Evolutionary conservation across 2,329 filamentous ascomycete genomes (phyloP).

Genomic region (Cercospora sp.): DNA sequence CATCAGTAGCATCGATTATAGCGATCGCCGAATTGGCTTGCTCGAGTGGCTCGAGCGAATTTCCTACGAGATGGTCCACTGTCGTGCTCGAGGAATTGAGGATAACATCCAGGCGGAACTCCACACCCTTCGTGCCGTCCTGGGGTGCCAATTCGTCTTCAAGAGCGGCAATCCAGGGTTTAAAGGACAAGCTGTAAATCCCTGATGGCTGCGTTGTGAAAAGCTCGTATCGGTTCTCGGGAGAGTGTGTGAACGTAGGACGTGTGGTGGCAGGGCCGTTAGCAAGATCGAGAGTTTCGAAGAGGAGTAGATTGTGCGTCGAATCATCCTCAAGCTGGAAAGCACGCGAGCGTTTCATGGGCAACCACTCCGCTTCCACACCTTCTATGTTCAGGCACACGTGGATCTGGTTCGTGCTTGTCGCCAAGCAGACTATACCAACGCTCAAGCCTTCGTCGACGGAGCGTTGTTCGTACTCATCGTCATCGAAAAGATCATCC

Average conservation of each 20-base stretch:
- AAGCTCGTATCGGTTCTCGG: conserved; percentile 58
- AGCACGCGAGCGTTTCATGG: conserved; percentile 39
- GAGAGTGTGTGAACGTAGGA: conserved; percentile 59
- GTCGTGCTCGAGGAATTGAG: conserved; percentile 53
- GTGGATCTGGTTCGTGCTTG: conserved; percentile 56
- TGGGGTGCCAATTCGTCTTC: conserved; percentile 53
- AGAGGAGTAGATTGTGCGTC: conserved; percentile 38
- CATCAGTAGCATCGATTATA: conserved; percentile 54
- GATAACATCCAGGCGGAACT: conserved; percentile 58
- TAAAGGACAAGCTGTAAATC: conserved; percentile 57
- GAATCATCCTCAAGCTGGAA: conserved; percentile 32
- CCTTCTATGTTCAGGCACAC: conserved; percentile 63
- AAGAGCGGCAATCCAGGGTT: conserved; percentile 57
- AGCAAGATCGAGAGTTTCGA: conserved; percentile 44
- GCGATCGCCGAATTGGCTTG: conserved; percentile 49
- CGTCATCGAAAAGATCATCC: conserved; percentile 53
- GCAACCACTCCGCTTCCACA: conserved; percentile 64
- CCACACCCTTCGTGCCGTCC: conserved; percentile 50
- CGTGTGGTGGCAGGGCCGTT: conserved; percentile 39
- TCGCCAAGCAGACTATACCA: conserved; percentile 59
- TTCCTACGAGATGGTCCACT: conserved; percentile 46
- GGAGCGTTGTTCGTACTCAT: conserved; percentile 42
- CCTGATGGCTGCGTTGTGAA: conserved; percentile 58
- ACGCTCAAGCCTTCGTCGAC: conserved; percentile 54
- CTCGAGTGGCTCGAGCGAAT: conserved; percentile 31